Conservation (phyloP, 495 filamentous ascomycete genomes). For the Gamarada debralockiae region DNA sequence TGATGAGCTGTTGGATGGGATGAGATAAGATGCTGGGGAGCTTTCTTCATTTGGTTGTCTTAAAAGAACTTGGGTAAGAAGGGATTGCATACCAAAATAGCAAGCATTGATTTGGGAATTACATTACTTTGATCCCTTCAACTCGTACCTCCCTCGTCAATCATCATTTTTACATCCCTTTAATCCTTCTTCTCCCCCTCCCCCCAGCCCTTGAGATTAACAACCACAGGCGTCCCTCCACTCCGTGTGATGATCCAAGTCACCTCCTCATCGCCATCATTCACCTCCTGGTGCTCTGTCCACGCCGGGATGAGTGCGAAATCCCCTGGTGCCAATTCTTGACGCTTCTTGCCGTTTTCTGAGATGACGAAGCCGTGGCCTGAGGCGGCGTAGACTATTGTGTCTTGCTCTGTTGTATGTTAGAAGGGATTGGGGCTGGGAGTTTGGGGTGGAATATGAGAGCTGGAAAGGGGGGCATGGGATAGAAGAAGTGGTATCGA, state of each 20-base stretch:
- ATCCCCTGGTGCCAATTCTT: conserved; percentile 54
- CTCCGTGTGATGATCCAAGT: conserved; percentile 58
- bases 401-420: conserved; percentile 47
- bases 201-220: conserved; percentile 56
- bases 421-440: too few species aligned
- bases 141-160: too few species aligned
- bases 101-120: too few species aligned
- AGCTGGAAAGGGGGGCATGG: not conserved
- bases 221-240: conserved; percentile 52
- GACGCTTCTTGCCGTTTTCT: conserved; percentile 22
- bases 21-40: too few species aligned
- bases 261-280: conserved; percentile 54
- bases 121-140: too few species aligned
- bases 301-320: conserved; percentile 62
- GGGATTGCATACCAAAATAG: not conserved
- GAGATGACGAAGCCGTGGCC: conserved; percentile 44
- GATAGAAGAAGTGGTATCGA: not conserved
- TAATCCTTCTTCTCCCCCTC: conserved; percentile 10
- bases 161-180: too few species aligned
- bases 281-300: conserved; percentile 64
- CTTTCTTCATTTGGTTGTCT: conserved; percentile 8
- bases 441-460: not conserved
- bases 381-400: conserved; percentile 46
- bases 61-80: conserved; percentile 4
- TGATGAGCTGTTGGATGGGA: not conserved